phyloP scores from a whole-genome alignment of 805 yeast genomes.

The Candida yuanshanica region DNA sequence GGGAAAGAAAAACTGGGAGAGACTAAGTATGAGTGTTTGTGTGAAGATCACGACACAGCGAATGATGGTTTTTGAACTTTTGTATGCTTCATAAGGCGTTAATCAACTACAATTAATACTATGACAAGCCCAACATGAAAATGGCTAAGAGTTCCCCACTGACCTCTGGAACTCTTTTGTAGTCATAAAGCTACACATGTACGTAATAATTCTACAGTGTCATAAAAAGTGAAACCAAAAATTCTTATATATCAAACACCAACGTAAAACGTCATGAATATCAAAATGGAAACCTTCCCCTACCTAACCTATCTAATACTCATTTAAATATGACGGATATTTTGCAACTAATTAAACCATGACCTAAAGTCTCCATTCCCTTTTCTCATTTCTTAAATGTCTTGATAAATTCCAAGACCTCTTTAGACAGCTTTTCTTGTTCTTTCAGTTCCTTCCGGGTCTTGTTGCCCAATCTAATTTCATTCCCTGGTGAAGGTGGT shows the following conservation, averaged over 20 bases:
- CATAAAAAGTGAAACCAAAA: background rate
- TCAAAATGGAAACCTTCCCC: background rate
- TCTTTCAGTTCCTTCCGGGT: slow-evolving; percentile 21
- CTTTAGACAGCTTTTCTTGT: slow-evolving; percentile 15
- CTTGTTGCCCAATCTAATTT: slow-evolving; percentile 19
- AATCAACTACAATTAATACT: too few species aligned
- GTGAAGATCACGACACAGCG: too few species aligned
- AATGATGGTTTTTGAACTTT: too few species aligned
- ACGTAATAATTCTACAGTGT: too few species aligned
- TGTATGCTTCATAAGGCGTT: too few species aligned
- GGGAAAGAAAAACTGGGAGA: too few species aligned
- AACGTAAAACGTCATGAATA: background rate
- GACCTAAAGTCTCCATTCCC: background rate
- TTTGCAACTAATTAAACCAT: background rate
- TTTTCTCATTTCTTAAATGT: slow-evolving; percentile 12
- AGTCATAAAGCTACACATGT: too few species aligned
- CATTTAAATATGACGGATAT: background rate
- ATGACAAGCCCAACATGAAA: too few species aligned
- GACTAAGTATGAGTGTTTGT: too few species aligned
- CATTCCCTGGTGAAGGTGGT: slow-evolving; percentile 22
- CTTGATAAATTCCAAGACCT: slow-evolving; percentile 19
- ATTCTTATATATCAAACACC: background rate
- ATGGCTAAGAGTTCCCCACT: too few species aligned
- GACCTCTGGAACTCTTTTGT: too few species aligned
- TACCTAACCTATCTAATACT: background rate